Evolutionary conservation across 495 filamentous ascomycete species (phyloP).

Genomic region (Daldinia caldariorum): DNA sequence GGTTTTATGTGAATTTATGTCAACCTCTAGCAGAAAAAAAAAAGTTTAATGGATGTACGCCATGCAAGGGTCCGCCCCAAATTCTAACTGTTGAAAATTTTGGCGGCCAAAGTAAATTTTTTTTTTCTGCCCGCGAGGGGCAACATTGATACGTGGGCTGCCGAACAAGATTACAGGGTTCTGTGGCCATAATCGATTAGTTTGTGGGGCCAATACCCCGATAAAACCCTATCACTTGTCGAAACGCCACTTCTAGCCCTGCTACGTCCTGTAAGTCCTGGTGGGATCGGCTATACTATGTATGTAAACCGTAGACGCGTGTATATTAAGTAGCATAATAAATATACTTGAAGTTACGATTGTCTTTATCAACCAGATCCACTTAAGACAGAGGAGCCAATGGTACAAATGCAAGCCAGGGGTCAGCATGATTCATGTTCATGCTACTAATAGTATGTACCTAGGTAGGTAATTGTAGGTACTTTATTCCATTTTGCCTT

Average conservation of each 20-base stretch:
- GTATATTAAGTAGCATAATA: too few species aligned
- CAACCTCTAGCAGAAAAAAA: slow-evolving; percentile 7
- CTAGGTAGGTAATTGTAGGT: too few species aligned
- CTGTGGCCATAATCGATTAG: slow-evolving; percentile 31
- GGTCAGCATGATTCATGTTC: slow-evolving; percentile 6
- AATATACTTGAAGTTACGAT: background rate
- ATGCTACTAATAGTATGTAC: too few species aligned
- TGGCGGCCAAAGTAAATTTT: slow-evolving; percentile 27
- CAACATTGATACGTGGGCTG: slow-evolving; percentile 37
- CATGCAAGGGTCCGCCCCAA: background rate
- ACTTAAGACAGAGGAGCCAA: background rate
- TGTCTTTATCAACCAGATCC: background rate
- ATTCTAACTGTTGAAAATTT: slow-evolving; percentile 22
- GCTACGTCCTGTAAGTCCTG: background rate
- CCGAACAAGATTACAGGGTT: slow-evolving; percentile 21
- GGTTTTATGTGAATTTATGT: slow-evolving; percentile 41
- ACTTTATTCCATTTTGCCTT: background rate
- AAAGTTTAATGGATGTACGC: too few species aligned
- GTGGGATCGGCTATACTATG: background rate
- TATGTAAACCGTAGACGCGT: too few species aligned
- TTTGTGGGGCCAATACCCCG: slow-evolving; percentile 8
- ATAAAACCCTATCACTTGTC: background rate
- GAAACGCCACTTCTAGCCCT: slow-evolving; percentile 10
- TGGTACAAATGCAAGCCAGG: background rate
- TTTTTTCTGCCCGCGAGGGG: slow-evolving; percentile 38